These are phyloP conservation scores for Ophiosphaerella herpotricha DNA, from an alignment of 2,329 filamentous ascomycete genomes.

Conservation along the genomic window DNA sequence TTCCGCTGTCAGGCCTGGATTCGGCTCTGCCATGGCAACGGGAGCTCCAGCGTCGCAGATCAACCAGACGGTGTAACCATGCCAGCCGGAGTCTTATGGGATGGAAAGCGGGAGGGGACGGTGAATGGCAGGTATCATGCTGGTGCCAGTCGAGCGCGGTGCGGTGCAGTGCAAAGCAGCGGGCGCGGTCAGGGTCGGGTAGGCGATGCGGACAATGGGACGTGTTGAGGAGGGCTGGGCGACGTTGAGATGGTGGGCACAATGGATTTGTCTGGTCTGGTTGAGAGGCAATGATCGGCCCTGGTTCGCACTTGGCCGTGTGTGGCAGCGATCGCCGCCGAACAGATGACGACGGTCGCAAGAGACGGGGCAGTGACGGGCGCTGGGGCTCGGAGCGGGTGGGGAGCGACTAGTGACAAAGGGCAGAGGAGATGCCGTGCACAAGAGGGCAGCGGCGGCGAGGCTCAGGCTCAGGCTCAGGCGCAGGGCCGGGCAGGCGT, in stretches of 20 bases:
- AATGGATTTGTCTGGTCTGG: slow-evolving; percentile 5
- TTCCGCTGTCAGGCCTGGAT: slow-evolving; percentile 28
- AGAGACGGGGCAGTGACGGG: slow-evolving; percentile 11
- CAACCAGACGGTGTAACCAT: slow-evolving; percentile 39
- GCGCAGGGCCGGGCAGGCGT: not conserved
- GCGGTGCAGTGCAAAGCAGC: no score
- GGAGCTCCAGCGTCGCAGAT: slow-evolving; percentile 32
- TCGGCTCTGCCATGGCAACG: slow-evolving; percentile 37
- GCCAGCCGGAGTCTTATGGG: slow-evolving; percentile 18
- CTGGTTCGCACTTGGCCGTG: slow-evolving; percentile 11
- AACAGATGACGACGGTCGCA: slow-evolving; percentile 18
- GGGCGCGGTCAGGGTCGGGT: no score
- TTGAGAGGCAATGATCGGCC: slow-evolving; percentile 22
- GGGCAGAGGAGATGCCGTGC: no score
- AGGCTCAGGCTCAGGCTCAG: not conserved
- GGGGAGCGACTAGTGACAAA: no score
- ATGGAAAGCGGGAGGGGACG: slow-evolving; percentile 9
- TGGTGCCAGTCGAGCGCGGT: slow-evolving; percentile 11
- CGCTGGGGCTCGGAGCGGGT: slow-evolving; percentile 8
- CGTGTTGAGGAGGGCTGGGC: not conserved
- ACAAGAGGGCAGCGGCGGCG: not conserved
- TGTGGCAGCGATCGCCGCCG: slow-evolving; percentile 14
- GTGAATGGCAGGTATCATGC: slow-evolving; percentile 33
- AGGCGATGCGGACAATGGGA: no score
- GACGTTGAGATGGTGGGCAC: not conserved